phyloP scores from a whole-genome alignment of 2,329 filamentous ascomycete genomes.

The Fusarium longipes region DNA sequence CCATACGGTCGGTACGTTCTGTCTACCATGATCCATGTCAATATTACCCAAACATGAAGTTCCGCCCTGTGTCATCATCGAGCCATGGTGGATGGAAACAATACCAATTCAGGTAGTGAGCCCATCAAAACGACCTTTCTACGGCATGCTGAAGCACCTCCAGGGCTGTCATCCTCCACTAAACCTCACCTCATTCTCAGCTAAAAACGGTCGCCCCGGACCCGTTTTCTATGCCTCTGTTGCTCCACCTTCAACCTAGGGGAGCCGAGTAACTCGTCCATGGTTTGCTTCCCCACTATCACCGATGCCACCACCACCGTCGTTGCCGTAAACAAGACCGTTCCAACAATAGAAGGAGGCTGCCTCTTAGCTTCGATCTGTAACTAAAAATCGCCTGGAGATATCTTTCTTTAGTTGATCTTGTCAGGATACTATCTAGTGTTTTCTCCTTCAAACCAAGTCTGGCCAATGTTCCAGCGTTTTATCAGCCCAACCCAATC shows the following conservation, averaged over 20 bases:
- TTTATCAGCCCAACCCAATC: conserved; percentile 23
- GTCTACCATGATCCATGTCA: conserved; percentile 21
- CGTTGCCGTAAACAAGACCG: conserved; percentile 32
- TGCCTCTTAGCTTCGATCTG: conserved; percentile 34
- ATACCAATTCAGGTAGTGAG: neutral
- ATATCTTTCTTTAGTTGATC: neutral
- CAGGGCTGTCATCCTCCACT: conserved; percentile 29
- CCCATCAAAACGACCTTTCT: neutral
- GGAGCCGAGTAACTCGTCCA: conserved; percentile 17
- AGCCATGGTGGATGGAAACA: neutral
- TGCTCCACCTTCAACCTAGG: conserved; percentile 28
- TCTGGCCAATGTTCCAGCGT: neutral
- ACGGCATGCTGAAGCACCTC: neutral
- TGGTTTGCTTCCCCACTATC: conserved; percentile 18
- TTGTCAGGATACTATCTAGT: too few species aligned
- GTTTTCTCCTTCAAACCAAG: neutral
- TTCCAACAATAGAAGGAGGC: conserved; percentile 41
- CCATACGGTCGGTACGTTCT: conserved; percentile 15
- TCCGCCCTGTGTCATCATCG: neutral
- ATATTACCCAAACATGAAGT: conserved; percentile 2
- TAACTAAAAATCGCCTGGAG: conserved; percentile 15
- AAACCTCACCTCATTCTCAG: conserved; percentile 36
- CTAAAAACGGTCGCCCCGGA: conserved; percentile 35
- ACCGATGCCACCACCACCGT: conserved; percentile 38
- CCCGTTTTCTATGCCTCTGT: conserved; percentile 21